These are phyloP conservation scores for Hamigera avellanea DNA, from an alignment of 495 filamentous ascomycete genomes.

Conservation along the genomic window DNA sequence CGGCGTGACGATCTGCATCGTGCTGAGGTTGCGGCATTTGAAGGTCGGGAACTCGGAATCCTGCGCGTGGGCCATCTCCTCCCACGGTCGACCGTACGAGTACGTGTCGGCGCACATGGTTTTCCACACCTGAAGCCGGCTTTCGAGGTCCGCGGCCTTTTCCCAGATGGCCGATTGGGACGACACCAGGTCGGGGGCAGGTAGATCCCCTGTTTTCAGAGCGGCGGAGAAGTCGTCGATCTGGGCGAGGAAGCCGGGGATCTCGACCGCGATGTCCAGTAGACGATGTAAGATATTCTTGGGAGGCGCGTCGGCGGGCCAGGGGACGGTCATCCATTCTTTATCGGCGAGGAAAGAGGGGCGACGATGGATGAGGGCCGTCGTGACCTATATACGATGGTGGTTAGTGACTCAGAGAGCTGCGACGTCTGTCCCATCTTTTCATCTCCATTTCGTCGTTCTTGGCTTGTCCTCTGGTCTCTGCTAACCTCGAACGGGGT, in stretches of 20 bases:
- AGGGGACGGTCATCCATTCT: conserved; percentile 17
- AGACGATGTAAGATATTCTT: conserved; percentile 16
- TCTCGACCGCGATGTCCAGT: conserved; percentile 16
- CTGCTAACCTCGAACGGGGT: too few relatives aligned
- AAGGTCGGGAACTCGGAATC: conserved; percentile 9
- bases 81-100: conserved; percentile 4
- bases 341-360: conserved; percentile 12
- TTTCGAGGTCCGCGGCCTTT: conserved; percentile 10
- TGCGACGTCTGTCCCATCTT: too few relatives aligned
- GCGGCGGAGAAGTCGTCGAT: conserved; percentile 8
- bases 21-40: conserved; percentile 8
- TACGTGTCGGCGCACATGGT: conserved; percentile 9
- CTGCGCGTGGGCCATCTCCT: conserved; percentile 3
- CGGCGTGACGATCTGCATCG: conserved; percentile 4
- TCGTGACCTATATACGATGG: conserved; percentile 13
- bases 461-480: too few relatives aligned
- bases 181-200: conserved; percentile 5
- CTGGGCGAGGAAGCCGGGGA: conserved; percentile 11
- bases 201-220: background rate
- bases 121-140: conserved; percentile 12
- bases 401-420: too few relatives aligned
- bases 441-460: too few relatives aligned
- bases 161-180: conserved; percentile 10
- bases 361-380: conserved; percentile 12
- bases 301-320: conserved; percentile 5